These are phyloP conservation scores for Gossypium australe DNA, from an alignment of 345 rosid genomes.

Conservation along the genomic window DNA sequence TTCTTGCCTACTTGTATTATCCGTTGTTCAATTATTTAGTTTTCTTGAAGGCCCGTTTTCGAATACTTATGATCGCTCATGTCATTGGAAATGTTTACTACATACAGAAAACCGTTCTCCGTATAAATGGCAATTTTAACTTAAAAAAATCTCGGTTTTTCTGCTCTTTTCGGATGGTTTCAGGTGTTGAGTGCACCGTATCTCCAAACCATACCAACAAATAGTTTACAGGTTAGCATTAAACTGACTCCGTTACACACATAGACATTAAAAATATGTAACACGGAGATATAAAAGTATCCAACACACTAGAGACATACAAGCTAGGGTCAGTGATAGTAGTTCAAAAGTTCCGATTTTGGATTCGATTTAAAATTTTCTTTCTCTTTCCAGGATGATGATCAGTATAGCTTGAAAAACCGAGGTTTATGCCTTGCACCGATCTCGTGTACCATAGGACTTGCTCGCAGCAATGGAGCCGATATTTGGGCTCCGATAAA, in stretches of 20 bases:
- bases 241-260: not conserved
- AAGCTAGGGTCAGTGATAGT: not conserved
- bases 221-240: constrained; percentile 50
- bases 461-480: constrained; percentile 88
- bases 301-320: not conserved
- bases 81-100: too few relatives aligned
- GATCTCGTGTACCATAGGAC: constrained; percentile 55
- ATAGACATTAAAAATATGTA: not conserved
- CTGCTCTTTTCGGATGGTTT: constrained; percentile 20
- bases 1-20: not conserved
- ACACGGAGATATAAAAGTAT: not conserved
- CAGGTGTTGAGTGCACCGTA: constrained; percentile 96
- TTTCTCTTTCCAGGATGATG: constrained; percentile 40
- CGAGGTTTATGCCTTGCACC: constrained; percentile 87
- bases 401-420: constrained; percentile 50
- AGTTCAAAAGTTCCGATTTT: not conserved
- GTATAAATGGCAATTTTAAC: not conserved
- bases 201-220: constrained; percentile 51
- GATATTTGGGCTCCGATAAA: constrained; percentile 97
- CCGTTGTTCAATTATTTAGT: too few relatives aligned
- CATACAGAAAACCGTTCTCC: too few relatives aligned
- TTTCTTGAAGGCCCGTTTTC: too few relatives aligned
- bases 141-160: constrained; percentile 6
- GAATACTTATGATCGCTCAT: too few relatives aligned
- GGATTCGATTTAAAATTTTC: not conserved